These are phyloP conservation scores for Amanita phalloides DNA, from an alignment of 768 basidiomycete species.

Conservation along the genomic window DNA sequence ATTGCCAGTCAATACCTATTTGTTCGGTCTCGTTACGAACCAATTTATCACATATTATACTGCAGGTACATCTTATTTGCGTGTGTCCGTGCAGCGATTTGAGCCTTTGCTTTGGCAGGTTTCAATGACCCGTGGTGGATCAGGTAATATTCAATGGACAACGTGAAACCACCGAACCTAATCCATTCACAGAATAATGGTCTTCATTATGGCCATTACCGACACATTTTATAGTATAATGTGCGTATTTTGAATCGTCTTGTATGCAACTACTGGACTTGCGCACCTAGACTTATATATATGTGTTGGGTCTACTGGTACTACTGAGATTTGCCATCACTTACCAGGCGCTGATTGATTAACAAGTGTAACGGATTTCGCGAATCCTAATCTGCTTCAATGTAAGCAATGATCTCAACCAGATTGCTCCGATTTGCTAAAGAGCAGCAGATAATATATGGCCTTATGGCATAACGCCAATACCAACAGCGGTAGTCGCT, in stretches of 20 bases:
- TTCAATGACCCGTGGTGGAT: constrained; percentile 13
- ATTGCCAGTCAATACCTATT: constrained; percentile 13
- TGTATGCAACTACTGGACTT: neutral
- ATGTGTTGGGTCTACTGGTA: constrained; percentile 4
- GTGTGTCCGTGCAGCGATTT: neutral
- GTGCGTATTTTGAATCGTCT: constrained; percentile 6
- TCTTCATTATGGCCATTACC: constrained; percentile 8
- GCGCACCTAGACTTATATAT: constrained; percentile 7
- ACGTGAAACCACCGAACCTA: neutral
- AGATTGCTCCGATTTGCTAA: neutral
- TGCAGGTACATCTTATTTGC: constrained; percentile 7
- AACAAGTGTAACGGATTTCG: constrained; percentile 9
- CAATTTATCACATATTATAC: constrained; percentile 13
- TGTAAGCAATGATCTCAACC: neutral
- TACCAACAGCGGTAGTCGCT: constrained; percentile 7
- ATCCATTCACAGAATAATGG: constrained; percentile 4
- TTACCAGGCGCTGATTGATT: neutral
- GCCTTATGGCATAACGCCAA: constrained; percentile 6
- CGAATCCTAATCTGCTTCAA: constrained; percentile 4
- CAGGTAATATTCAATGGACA: constrained; percentile 5
- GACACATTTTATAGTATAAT: constrained; percentile 10
- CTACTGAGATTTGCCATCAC: neutral
- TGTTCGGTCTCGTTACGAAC: constrained; percentile 13
- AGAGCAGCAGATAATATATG: constrained; percentile 3
- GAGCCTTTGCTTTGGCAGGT: constrained; percentile 1